Evolutionary conservation across 1,139 yeast genomes (phyloP), one percentile per base, ranked within the genome.

Genomic region (Pneumocystis oryctolagi): DNA sequence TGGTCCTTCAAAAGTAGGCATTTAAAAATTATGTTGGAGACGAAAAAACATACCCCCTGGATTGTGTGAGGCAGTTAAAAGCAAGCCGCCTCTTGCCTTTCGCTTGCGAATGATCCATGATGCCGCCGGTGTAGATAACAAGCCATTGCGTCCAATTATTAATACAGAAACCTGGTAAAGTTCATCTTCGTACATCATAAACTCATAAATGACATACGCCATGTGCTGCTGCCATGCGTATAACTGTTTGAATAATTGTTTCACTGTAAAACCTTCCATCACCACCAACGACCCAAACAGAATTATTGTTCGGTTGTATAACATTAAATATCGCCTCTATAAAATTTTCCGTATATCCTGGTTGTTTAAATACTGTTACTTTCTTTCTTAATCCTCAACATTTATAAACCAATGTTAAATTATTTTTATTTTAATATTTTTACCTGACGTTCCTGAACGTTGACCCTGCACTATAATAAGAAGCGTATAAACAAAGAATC

Each of bases 201-300:
- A 3, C n/a, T 2, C 5, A 2, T 14, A 37, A 37, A 37, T n/a
- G 16, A 16, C 18, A 3, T 28, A 68, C 95, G 42, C 95, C 96
- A 73, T 92, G 92, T 62, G 94, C 98, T 59, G 95, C 95, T 65
- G 88, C 85, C 64, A 92, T 89, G 68, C 83, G 77, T 58, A 87
- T 85, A 70, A 92, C 92, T 71, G 85, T 76, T 73, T 89, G 89
- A 70, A 92, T 82, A 47, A 89, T 92, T 56, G 79, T 80, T 70
- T 84, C 87, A 72, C 90, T 90, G 77, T 88, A 92, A 78, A 79
- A 92, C 69, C 98, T 84, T 63, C 98, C 98, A 73, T 92, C 98
- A 65, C 98, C 98, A 64, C 98, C 98, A 68, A 92, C 84, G 3
- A 90, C 97, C 67, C 92, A 79, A 4, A 87, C 87, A 64, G 81